These are phyloP conservation scores for Pseudogymnoascus sp. DNA, from an alignment of 2,329 filamentous ascomycete genomes.

Conservation along the genomic window DNA sequence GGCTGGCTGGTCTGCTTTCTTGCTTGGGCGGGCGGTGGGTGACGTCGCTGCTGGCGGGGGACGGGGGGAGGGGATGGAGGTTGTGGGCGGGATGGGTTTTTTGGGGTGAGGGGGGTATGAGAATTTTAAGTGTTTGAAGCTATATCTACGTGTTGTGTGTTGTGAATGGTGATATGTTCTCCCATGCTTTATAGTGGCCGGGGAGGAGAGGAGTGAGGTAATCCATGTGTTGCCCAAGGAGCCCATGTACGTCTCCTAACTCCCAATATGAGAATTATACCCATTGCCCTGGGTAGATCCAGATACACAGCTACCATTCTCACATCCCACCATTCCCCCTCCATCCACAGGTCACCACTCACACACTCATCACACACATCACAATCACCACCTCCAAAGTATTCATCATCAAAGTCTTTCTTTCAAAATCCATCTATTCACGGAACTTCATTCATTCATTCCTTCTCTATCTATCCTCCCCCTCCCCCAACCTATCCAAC, in stretches of 20 bases:
- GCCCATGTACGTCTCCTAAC: too few species aligned
- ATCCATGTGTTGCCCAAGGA: too few species aligned
- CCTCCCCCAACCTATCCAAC: background rate
- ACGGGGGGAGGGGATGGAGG: background rate
- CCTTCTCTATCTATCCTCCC: background rate
- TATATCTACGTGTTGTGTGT: background rate
- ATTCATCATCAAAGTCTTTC: background rate
- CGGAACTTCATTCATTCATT: background rate
- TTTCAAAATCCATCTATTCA: background rate
- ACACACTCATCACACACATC: background rate
- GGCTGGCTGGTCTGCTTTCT: too few species aligned
- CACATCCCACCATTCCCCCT: too few species aligned
- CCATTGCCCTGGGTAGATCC: background rate
- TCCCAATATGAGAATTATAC: background rate
- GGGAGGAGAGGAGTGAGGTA: too few species aligned
- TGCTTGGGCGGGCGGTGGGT: too few species aligned
- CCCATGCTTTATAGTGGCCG: too few species aligned
- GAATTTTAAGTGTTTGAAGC: background rate
- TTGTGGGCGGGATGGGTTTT: background rate
- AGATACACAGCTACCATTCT: background rate
- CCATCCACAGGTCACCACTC: background rate
- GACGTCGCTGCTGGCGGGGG: background rate
- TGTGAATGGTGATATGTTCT: background rate
- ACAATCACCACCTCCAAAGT: background rate
- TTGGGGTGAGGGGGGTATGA: background rate